These are phyloP conservation scores for Leishmania amazonensis DNA, from an alignment of 208 protist species.

Conservation along the genomic window DNA sequence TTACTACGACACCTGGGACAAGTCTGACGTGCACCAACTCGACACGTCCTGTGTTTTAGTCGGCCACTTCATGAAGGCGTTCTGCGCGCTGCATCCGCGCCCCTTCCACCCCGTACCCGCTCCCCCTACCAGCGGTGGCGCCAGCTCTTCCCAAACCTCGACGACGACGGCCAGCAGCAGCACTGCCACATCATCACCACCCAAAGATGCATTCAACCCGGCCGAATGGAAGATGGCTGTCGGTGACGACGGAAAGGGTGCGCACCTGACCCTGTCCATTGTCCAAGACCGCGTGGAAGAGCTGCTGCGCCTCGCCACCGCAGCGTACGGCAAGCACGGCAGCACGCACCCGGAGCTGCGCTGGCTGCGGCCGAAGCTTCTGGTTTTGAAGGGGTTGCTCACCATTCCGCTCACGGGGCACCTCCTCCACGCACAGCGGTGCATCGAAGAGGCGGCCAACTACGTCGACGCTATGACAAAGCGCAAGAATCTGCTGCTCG, in stretches of 20 bases:
- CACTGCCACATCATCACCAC: neutral
- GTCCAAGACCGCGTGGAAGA: slow-evolving; percentile 77
- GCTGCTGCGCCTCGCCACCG: slow-evolving; percentile 43
- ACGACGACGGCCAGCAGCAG: neutral
- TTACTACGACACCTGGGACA: slow-evolving; percentile 73
- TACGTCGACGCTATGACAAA: slow-evolving; percentile 49
- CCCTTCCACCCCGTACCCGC: slow-evolving; percentile 57
- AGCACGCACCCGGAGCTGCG: slow-evolving; percentile 41
- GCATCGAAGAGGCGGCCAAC: slow-evolving; percentile 54
- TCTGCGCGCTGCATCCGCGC: slow-evolving; percentile 59
- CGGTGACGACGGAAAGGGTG: slow-evolving; percentile 12
- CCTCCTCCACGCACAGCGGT: slow-evolving; percentile 52
- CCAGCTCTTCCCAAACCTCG: neutral
- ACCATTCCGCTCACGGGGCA: slow-evolving; percentile 75
- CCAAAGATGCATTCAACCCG: neutral
- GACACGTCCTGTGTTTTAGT: slow-evolving; percentile 77
- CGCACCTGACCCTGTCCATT: slow-evolving; percentile 50
- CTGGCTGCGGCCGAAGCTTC: slow-evolving; percentile 76
- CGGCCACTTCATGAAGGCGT: slow-evolving; percentile 79
- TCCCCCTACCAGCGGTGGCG: slow-evolving; percentile 4
- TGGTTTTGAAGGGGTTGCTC: slow-evolving; percentile 69
- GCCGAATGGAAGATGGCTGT: slow-evolving; percentile 50
- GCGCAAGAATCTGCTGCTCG: slow-evolving; percentile 49
- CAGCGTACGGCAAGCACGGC: slow-evolving; percentile 39
- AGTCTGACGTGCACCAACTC: slow-evolving; percentile 60